A percentile compares a stretch with the other conserved stretches of the same genome.
Conservation (phyloP, 345 rosid species). For the Arabis hirsuta region DNA sequence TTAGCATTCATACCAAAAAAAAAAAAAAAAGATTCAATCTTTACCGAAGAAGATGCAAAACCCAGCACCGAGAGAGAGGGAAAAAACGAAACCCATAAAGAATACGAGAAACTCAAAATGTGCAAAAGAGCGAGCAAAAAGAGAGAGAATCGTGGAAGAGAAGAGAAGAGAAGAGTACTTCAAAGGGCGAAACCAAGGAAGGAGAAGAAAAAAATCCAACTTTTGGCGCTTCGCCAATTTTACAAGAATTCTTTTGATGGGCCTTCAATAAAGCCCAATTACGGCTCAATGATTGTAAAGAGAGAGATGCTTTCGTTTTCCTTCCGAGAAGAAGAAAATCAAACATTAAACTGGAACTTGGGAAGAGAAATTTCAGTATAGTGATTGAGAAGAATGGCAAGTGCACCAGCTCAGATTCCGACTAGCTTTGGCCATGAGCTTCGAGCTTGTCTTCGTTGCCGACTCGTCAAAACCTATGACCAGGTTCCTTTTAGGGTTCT, state of each 20-base stretch:
- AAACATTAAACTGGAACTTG: neutral
- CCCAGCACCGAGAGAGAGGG: constrained; percentile 2
- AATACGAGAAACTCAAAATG: neutral
- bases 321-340: neutral
- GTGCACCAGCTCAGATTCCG: constrained; percentile 78
- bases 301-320: neutral
- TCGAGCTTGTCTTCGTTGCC: constrained; percentile 87
- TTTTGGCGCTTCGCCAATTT: too few relatives aligned
- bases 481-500: constrained; percentile 52
- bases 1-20: too few relatives aligned
- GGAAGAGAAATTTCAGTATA: neutral
- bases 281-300: constrained; percentile 13
- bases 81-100: too few relatives aligned
- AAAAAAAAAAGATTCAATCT: neutral
- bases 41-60: constrained; percentile 22
- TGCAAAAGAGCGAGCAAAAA: neutral
- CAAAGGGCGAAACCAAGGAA: neutral
- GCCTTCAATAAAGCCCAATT: neutral
- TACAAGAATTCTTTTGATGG: too few relatives aligned
- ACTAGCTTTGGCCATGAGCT: constrained; percentile 88
- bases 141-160: too few relatives aligned
- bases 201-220: neutral
- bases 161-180: neutral
- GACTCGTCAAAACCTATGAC: constrained; percentile 88
- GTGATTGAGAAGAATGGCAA: constrained; percentile 47